phyloP scores from a whole-genome alignment of 495 filamentous ascomycete species.

The Hypoxylon cercidicola region DNA sequence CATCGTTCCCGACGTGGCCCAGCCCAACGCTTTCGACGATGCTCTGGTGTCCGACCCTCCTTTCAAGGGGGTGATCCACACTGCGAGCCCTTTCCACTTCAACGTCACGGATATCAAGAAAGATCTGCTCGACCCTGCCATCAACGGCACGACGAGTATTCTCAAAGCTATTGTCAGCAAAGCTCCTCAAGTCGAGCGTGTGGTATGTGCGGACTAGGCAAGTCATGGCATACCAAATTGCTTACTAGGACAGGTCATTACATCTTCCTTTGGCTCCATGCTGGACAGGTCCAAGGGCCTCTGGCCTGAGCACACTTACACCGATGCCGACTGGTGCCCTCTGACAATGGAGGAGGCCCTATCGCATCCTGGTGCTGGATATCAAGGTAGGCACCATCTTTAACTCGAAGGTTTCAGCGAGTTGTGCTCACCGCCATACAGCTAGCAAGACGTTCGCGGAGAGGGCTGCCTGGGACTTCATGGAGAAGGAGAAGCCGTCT shows the following conservation, averaged over 20 bases:
- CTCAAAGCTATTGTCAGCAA: slow-evolving; percentile 47
- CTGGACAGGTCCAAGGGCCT: slow-evolving; percentile 37
- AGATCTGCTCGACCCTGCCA: slow-evolving; percentile 55
- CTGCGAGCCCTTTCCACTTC: slow-evolving; percentile 53
- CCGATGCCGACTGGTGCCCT: slow-evolving; percentile 50
- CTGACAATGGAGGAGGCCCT: slow-evolving; percentile 48
- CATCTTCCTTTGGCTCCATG: slow-evolving; percentile 54
- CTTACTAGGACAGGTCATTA: slow-evolving; percentile 42
- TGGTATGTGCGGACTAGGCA: slow-evolving; percentile 11
- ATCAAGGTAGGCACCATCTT: slow-evolving; percentile 8
- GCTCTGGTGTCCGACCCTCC: slow-evolving; percentile 33
- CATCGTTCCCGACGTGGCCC: background rate
- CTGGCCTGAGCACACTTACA: slow-evolving; percentile 46
- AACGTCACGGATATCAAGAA: slow-evolving; percentile 47
- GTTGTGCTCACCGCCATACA: background rate
- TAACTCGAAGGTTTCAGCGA: background rate
- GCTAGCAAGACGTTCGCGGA: slow-evolving; percentile 22
- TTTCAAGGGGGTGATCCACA: slow-evolving; percentile 55
- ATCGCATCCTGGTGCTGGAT: background rate
- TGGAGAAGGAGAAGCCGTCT: background rate
- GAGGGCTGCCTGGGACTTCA: slow-evolving; percentile 27
- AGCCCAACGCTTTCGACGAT: background rate
- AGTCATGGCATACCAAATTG: background rate
- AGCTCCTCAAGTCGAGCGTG: slow-evolving; percentile 48
- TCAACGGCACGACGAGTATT: slow-evolving; percentile 52